Conservation (phyloP, 1,139 yeast genomes). For the Scheffersomyces stambukii region DNA sequence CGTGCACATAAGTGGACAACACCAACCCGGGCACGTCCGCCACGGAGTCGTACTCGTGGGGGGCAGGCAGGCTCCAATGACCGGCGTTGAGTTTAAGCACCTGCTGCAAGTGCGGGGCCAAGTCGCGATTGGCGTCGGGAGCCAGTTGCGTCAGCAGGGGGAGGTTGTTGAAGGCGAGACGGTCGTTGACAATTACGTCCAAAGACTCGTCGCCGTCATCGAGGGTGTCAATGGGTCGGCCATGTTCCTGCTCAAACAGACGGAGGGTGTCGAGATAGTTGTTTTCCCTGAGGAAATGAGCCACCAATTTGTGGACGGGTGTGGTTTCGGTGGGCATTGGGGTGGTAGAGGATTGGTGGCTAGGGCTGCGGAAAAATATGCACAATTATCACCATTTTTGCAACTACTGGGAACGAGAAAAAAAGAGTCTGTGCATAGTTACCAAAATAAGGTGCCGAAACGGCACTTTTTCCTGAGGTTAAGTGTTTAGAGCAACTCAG, state of each 20-base stretch:
- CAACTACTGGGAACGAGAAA: too few species aligned
- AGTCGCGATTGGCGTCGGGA: constrained; percentile 6
- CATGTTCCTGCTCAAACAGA: constrained; percentile 46
- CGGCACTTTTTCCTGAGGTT: too few species aligned
- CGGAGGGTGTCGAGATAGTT: constrained; percentile 43
- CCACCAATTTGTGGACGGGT: constrained; percentile 37
- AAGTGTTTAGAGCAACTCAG: too few species aligned
- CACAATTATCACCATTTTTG: too few species aligned
- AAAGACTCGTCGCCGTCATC: constrained; percentile 38
- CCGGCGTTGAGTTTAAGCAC: constrained; percentile 22
- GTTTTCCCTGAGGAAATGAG: constrained; percentile 49
- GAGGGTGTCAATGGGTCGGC: constrained; percentile 24
- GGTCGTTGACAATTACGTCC: constrained; percentile 48
- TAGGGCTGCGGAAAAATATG: too few species aligned
- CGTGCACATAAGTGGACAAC: constrained; percentile 16
- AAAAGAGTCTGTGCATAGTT: too few species aligned
- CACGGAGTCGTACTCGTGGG: constrained; percentile 11
- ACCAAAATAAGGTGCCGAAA: too few species aligned
- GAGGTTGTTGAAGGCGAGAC: constrained; percentile 31
- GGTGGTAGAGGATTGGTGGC: too few species aligned
- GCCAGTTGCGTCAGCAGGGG: constrained; percentile 8
- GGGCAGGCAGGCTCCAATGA: constrained; percentile 33
- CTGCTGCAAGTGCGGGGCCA: constrained; percentile 9
- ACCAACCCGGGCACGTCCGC: constrained; percentile 17
- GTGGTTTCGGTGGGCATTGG: constrained; percentile 3